phyloP scores from a whole-genome alignment of 345 rosid genomes.

The Citrus reticulata region DNA sequence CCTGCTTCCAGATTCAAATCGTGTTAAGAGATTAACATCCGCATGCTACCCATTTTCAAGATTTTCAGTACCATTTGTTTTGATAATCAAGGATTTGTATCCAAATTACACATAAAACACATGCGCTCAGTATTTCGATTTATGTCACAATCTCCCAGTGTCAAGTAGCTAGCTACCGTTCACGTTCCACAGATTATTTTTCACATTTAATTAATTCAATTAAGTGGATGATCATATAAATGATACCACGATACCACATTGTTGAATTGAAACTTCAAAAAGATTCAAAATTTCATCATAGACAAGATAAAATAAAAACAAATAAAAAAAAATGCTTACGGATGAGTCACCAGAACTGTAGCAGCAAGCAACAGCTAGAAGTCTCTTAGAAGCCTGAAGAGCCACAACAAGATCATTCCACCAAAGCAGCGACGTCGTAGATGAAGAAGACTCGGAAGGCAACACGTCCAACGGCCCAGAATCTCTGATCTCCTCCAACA shows the following conservation, averaged over 20 bases:
- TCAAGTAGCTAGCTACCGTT: background rate
- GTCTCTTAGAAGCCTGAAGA: constrained; percentile 57
- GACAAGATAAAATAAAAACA: background rate
- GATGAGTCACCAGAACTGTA: constrained; percentile 38
- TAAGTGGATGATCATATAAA: background rate
- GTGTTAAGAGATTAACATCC: background rate
- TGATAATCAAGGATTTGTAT: background rate
- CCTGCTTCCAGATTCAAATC: background rate
- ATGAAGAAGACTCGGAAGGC: constrained; percentile 19
- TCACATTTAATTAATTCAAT: background rate
- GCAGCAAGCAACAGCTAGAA: constrained; percentile 39
- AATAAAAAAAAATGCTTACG: constrained; percentile 43
- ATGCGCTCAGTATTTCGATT: background rate
- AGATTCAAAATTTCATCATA: background rate
- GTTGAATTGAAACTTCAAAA: background rate
- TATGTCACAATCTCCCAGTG: background rate
- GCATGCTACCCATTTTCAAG: background rate
- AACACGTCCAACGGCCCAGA: constrained; percentile 15
- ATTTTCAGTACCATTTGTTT: background rate
- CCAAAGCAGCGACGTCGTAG: constrained; percentile 38
- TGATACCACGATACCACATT: background rate
- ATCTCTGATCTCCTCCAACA: constrained; percentile 79
- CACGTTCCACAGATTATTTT: too few species aligned
- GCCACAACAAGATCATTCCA: constrained; percentile 57
- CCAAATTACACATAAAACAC: background rate